phyloP scores from a whole-genome alignment of 75 land plant genomes.

The Pinus albicaulis region DNA sequence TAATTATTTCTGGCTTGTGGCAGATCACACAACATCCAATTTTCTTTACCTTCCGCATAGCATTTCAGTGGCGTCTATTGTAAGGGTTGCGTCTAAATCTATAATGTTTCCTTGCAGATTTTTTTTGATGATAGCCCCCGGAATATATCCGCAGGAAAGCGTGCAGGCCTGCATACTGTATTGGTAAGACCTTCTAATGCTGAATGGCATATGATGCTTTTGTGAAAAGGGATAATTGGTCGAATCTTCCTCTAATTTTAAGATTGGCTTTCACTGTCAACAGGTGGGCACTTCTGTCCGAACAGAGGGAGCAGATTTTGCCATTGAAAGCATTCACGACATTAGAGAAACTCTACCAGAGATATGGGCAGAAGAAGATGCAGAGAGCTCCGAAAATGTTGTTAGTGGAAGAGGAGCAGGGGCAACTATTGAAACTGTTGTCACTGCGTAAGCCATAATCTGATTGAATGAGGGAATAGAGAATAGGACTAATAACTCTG shows the following conservation, averaged over 20 bases:
- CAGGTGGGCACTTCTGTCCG: conserved; percentile 17
- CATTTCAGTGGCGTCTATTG: background rate
- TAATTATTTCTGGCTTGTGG: too few relatives aligned
- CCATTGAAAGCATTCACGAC: conserved; percentile 29
- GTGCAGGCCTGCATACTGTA: conserved; percentile 32
- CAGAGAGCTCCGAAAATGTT: background rate
- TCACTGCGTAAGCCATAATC: background rate
- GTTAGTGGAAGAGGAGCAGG: background rate
- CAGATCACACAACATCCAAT: background rate
- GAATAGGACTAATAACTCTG: too few relatives aligned
- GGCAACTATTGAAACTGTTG: conserved; percentile 3
- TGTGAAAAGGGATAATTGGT: background rate
- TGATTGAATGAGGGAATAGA: too few relatives aligned
- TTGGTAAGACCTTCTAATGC: conserved; percentile 15
- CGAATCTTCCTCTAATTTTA: background rate
- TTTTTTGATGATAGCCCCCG: conserved; percentile 41
- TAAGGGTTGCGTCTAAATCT: background rate
- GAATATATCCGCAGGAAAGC: conserved; percentile 30
- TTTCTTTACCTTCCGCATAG: background rate
- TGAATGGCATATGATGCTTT: too few relatives aligned
- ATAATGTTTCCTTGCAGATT: conserved; percentile 18
- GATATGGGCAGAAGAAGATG: conserved; percentile 18
- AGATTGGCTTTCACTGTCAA: background rate
- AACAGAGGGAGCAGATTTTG: conserved; percentile 35
- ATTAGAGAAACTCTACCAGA: conserved; percentile 26